Percentiles rank a stretch among this genome's conserved stretches.
phyloP scores from a whole-genome alignment of 2,329 filamentous ascomycete genomes.

The Mollisia scopiformis region DNA sequence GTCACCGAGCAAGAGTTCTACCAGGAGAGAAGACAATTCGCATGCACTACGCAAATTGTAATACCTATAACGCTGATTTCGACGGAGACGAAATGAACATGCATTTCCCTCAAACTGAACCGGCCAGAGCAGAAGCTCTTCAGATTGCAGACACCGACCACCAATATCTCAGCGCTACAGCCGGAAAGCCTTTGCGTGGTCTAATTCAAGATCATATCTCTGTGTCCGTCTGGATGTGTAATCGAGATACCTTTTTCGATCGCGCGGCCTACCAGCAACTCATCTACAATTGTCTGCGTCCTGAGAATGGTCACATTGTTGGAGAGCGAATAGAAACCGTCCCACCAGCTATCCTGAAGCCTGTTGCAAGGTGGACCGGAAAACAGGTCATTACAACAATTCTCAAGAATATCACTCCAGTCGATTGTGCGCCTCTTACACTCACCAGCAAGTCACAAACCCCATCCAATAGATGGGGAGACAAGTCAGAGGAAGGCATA shows the following conservation, averaged over 20 bases:
- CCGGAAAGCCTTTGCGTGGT: conserved; percentile 91
- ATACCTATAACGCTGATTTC: conserved; percentile 99
- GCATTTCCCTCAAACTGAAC: conserved; percentile 98
- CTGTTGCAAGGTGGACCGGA: conserved; percentile 84
- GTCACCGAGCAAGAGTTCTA: conserved; percentile 87
- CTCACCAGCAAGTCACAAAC: conserved; percentile 81
- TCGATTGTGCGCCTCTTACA: conserved; percentile 74
- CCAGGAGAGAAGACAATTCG: conserved; percentile 96
- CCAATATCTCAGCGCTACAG: conserved; percentile 92
- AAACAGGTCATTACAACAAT: conserved; percentile 96
- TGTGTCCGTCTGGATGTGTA: conserved; percentile 88
- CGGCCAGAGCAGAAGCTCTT: conserved; percentile 89
- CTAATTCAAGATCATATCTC: conserved; percentile 98
- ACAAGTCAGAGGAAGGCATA: conserved; percentile 73
- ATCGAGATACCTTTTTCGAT: conserved; percentile 87
- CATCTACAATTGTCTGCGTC: conserved; percentile 87
- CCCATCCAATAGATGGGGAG: conserved; percentile 77
- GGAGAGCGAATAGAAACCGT: conserved; percentile 82
- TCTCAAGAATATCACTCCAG: conserved; percentile 86
- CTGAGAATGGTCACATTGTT: conserved; percentile 86
- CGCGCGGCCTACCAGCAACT: conserved; percentile 89
- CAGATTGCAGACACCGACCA: conserved; percentile 96
- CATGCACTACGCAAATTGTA: conserved; percentile 99
- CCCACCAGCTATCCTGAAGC: conserved; percentile 80
- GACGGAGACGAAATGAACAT: conserved; percentile 99